These are phyloP conservation scores for Sistotremastrum niveocremeum DNA, from an alignment of 768 basidiomycete species.

Conservation along the genomic window DNA sequence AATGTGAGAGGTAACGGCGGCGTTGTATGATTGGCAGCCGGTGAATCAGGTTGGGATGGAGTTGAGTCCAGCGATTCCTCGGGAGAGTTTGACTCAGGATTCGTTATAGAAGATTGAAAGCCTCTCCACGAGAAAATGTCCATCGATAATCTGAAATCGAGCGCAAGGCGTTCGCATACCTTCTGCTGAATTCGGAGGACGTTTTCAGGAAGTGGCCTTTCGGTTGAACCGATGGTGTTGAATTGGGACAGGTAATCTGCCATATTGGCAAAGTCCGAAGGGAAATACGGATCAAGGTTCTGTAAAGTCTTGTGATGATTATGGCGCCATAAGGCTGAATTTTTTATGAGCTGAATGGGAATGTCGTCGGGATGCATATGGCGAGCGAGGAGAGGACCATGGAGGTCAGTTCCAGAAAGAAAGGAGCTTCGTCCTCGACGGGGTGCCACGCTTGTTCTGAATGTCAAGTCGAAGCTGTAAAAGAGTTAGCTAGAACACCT, in stretches of 20 bases:
- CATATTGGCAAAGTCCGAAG: constrained; percentile 20
- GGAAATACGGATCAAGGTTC: constrained; percentile 26
- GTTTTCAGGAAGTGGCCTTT: background rate
- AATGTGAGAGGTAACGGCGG: constrained; percentile 46
- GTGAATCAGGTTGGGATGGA: background rate
- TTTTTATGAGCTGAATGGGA: constrained; percentile 12
- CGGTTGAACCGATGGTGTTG: constrained; percentile 12
- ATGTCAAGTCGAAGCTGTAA: constrained; percentile 48
- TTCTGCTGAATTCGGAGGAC: constrained; percentile 31
- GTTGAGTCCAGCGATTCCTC: constrained; percentile 4
- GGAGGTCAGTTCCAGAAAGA: constrained; percentile 38
- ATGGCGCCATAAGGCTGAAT: constrained; percentile 14
- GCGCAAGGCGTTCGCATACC: constrained; percentile 44
- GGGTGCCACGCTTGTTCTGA: constrained; percentile 39
- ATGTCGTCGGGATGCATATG: constrained; percentile 38
- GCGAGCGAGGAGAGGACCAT: constrained; percentile 37
- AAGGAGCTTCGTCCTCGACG: constrained; percentile 24
- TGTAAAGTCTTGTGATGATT: constrained; percentile 14
- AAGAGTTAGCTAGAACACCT: background rate
- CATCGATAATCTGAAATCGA: constrained; percentile 49
- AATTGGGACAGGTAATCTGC: constrained; percentile 28
- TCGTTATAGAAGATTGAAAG: constrained; percentile 9
- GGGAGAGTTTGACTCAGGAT: constrained; percentile 19
- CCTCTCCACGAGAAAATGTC: constrained; percentile 33
- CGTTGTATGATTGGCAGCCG: constrained; percentile 13